A percentile compares a stretch with the other conserved stretches of the same genome.
phyloP scores from a whole-genome alignment of 2,329 filamentous ascomycete genomes.

The Alternaria tenuissima region DNA sequence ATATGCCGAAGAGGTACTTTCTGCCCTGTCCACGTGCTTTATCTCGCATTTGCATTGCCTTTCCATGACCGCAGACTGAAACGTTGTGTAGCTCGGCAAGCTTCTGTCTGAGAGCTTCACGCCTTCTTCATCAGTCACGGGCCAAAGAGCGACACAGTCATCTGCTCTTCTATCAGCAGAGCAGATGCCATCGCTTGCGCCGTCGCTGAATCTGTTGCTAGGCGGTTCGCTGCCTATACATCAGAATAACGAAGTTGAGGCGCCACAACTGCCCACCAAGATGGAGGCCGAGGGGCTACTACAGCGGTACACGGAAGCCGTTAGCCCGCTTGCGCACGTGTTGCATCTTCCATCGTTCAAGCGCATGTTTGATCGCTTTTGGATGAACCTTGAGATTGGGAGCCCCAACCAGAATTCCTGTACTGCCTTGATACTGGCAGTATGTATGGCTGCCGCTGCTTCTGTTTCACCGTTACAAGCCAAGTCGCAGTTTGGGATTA shows the following conservation, averaged over 20 bases:
- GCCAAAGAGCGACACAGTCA: conserved; percentile 48
- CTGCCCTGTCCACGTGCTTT: conserved; percentile 22
- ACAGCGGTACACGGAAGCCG: conserved; percentile 47
- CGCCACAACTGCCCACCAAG: conserved; percentile 45
- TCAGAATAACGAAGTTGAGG: conserved; percentile 40
- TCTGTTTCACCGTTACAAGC: conserved; percentile 49
- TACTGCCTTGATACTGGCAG: conserved; percentile 47
- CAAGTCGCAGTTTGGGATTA: conserved; percentile 51
- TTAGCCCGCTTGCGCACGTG: conserved; percentile 50
- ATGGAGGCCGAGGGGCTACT: conserved; percentile 48
- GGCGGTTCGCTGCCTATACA: conserved; percentile 42
- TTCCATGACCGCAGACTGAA: conserved; percentile 33
- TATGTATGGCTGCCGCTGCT: conserved; percentile 50
- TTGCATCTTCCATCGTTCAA: conserved; percentile 49
- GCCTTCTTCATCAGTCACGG: conserved; percentile 43
- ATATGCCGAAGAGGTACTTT: conserved; percentile 52
- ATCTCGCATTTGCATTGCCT: conserved; percentile 10
- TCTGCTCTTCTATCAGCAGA: conserved; percentile 47
- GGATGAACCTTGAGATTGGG: conserved; percentile 49
- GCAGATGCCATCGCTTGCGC: conserved; percentile 49
- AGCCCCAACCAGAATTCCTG: conserved; percentile 48
- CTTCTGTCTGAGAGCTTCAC: conserved; percentile 47
- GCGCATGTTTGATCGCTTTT: conserved; percentile 49
- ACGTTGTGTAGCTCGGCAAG: conserved; percentile 47
- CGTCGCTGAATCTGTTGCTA: conserved; percentile 46